Base-by-base conservation (phyloP, 768 basidiomycete genomes). In the Royoungia palumana region DNA sequence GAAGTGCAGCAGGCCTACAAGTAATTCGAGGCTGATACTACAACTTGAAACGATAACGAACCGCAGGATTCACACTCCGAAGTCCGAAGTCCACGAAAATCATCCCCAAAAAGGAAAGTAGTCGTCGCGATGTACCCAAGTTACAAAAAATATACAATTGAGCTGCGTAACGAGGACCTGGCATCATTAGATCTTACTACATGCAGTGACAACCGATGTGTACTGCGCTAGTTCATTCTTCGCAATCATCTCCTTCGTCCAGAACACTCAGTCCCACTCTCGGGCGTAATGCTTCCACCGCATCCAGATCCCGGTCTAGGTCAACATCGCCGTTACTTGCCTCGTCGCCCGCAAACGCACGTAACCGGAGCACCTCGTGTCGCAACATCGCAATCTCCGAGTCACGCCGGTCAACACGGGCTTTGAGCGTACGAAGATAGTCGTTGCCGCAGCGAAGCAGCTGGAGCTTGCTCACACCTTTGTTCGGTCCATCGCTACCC, bases 401-500 rank as follows among this genome's bases (percentile, higher is more conserved):
- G 60, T 96, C 91, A 54, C 94, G 70, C 61, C 88, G 75, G 46
- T 89, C 85, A 41, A 94, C 79, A 25, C 88, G 80, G 16, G 72
- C 83, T 51, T 87, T 87, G 59, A 96, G 75, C 53, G 79, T 71
- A 55, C 85, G 75, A 53, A 97, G 85, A 63, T 78, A 94, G 64
- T 93, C 88, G 66, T 97, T 97, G 30, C 89, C 89, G 61, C 90
- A 94, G 50, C 91, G 83, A 47, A 97, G 69, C 32, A 97, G 72
- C 68, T 95, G 94, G 48, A 96, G 73, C 74, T 96, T 97, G 74
- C 89, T 92, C 41, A 97, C 92, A 14, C 85, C 85, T 61, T 94
- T 87, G 68, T 97, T 97, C 10, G 94, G 94, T n/a, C 94, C 93
- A 50, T 94, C 91, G 3, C 81, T 76, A 44, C 88, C 80, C 21